Evolutionary conservation across 768 basidiomycete species (phyloP), one percentile per base, ranked within the genome.

Genomic region (Podaxis rugospora): DNA sequence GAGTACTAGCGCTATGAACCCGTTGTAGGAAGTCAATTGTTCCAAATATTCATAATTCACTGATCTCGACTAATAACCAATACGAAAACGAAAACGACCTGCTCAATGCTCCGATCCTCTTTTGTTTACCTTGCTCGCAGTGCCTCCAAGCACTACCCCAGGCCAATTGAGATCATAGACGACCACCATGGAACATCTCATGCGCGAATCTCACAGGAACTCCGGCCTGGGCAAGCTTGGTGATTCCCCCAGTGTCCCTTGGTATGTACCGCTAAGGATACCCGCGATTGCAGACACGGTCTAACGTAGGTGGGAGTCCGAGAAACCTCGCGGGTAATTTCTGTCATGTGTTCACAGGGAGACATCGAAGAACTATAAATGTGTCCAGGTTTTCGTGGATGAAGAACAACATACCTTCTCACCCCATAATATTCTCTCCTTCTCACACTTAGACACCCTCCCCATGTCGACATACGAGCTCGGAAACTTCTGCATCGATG

Each of bases 401-500:
- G 11, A 49, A 23, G 25, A 37, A 46, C 57, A 55, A 51, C 28
- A 11, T 47, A 39, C 52, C 61, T 46, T 70, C 67, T 65, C 59
- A 66, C 62, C 42, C 54, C 46, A 18, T 39, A 7, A 16, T 23
- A 16, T 18, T 32, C 57, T 23, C 25, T 37, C 16, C 49, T 35
- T n/a, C 51, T 42, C 21, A 39, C 50, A 51, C 58, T 5, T 39
- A 32, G n/a, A 16, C n/a, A 13, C n/a, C 28, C 27, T 51, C 16
- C 27, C 36, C 16, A 59, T 52, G 51, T 53, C 58, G 18, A 16
- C 5, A 14, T 60, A 53, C 18, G 13, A 60, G 25, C 51, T 81
- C 21, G 80, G 79, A 1, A 67, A 75, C 39, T 83, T 83, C 62
- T 71, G 76, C 28, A 76, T 86, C 56, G 84, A 85, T 66, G 82